These are phyloP conservation scores for Camelina sativa DNA, from an alignment of 345 rosid species.

Conservation along the genomic window DNA sequence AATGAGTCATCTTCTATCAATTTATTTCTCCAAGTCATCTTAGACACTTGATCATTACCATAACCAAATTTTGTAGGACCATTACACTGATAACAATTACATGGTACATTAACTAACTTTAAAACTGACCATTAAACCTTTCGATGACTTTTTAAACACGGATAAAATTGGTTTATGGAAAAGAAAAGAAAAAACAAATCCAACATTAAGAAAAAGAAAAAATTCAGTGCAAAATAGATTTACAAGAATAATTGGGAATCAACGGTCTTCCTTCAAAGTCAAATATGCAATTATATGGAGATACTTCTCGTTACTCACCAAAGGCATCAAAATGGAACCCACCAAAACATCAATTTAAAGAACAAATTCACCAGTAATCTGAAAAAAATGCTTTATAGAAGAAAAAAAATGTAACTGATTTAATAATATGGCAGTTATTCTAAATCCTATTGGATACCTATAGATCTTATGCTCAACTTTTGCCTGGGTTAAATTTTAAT, in stretches of 20 bases:
- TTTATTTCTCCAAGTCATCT: neutral
- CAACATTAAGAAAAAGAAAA: constrained; percentile 8
- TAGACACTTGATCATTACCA: too few species aligned
- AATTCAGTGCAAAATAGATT: constrained; percentile 14
- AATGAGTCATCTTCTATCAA: neutral
- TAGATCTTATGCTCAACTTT: neutral
- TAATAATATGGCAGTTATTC: neutral
- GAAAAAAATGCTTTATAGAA: neutral
- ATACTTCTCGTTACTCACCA: constrained; percentile 31
- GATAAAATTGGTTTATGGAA: neutral
- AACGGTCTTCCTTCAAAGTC: constrained; percentile 38
- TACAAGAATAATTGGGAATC: constrained; percentile 28
- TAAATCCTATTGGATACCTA: neutral
- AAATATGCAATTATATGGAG: constrained; percentile 36
- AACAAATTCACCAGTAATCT: constrained; percentile 36
- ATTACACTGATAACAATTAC: too few species aligned
- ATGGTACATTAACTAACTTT: constrained; percentile 12
- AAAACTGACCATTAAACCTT: neutral
- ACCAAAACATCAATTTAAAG: constrained; percentile 35
- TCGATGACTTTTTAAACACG: neutral
- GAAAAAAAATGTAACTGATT: neutral
- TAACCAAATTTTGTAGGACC: too few species aligned
- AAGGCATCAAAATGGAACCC: constrained; percentile 44
- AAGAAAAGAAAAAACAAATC: constrained; percentile 8
- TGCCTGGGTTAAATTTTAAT: neutral